These are phyloP conservation scores for Chrysoporthe cubensis DNA, from an alignment of 2,329 filamentous ascomycete genomes.

Conservation along the genomic window DNA sequence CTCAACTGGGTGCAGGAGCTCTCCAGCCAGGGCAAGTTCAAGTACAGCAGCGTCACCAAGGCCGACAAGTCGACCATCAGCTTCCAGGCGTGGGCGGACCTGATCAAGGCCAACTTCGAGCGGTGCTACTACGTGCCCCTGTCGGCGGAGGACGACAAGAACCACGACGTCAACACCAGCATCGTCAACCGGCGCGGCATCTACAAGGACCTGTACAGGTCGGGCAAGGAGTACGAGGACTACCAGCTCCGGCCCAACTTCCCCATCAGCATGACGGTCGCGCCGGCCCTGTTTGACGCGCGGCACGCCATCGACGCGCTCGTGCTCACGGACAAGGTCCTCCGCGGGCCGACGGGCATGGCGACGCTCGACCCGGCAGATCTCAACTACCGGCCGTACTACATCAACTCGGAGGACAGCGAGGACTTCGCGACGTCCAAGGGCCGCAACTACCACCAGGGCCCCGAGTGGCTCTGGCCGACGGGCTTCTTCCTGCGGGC, in stretches of 20 bases:
- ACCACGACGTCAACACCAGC: slow-evolving; percentile 78
- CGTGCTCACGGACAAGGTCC: slow-evolving; percentile 74
- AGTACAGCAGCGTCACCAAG: slow-evolving; percentile 73
- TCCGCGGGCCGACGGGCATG: slow-evolving; percentile 91
- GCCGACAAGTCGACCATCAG: slow-evolving; percentile 64
- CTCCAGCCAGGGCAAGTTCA: slow-evolving; percentile 69
- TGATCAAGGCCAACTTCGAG: slow-evolving; percentile 87
- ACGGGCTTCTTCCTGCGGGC: slow-evolving; percentile 94
- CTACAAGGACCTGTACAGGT: slow-evolving; percentile 96
- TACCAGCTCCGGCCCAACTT: slow-evolving; percentile 97
- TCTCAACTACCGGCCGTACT: slow-evolving; percentile 91
- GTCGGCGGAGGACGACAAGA: slow-evolving; percentile 68
- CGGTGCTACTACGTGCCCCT: slow-evolving; percentile 85
- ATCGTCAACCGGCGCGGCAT: slow-evolving; percentile 91
- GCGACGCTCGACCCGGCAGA: slow-evolving; percentile 92
- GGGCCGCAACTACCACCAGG: slow-evolving; percentile 96
- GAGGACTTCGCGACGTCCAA: slow-evolving; percentile 90
- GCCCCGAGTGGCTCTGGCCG: slow-evolving; percentile 98
- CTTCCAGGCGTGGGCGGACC: slow-evolving; percentile 77
- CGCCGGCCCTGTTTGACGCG: slow-evolving; percentile 82
- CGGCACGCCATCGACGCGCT: slow-evolving; percentile 80
- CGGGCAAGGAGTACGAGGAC: slow-evolving; percentile 94
- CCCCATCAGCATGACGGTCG: slow-evolving; percentile 92
- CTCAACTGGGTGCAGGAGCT: slow-evolving; percentile 78
- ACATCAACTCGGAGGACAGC: slow-evolving; percentile 93